These are phyloP conservation scores for Pythium monospermum DNA, from an alignment of 352 stramenopile species.

Conservation along the genomic window DNA sequence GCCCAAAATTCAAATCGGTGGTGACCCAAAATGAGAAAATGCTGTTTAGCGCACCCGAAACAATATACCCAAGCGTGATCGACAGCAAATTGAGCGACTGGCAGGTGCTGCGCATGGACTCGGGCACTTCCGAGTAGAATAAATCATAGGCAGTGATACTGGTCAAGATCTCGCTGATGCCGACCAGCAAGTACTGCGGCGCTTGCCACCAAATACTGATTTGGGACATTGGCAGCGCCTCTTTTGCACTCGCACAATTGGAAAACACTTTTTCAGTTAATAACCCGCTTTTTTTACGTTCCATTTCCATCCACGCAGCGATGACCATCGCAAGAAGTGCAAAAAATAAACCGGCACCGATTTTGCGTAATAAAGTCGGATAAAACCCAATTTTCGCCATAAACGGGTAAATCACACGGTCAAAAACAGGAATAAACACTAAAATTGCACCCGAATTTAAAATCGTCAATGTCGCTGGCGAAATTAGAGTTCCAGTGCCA, in stretches of 20 bases:
- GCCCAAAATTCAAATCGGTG: slow-evolving; percentile 84
- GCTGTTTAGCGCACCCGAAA: slow-evolving; percentile 76
- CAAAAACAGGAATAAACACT: slow-evolving; percentile 88
- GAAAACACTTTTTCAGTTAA: slow-evolving; percentile 43
- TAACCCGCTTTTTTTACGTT: slow-evolving; percentile 52
- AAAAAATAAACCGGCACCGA: slow-evolving; percentile 83
- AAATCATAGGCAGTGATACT: slow-evolving; percentile 88
- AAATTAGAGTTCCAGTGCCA: slow-evolving; percentile 56
- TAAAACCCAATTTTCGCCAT: slow-evolving; percentile 59
- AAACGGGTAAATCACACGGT: slow-evolving; percentile 74
- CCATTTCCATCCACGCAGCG: slow-evolving; percentile 62
- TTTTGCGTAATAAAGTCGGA: slow-evolving; percentile 82
- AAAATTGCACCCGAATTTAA: slow-evolving; percentile 88
- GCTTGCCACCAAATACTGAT: slow-evolving; percentile 90
- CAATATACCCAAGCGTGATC: slow-evolving; percentile 86
- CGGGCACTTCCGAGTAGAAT: slow-evolving; percentile 90
- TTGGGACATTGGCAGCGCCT: slow-evolving; percentile 66
- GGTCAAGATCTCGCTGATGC: slow-evolving; percentile 88
- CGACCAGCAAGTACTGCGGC: slow-evolving; percentile 85
- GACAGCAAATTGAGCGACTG: slow-evolving; percentile 88
- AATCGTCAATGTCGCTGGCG: slow-evolving; percentile 81
- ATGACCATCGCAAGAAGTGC: slow-evolving; percentile 70
- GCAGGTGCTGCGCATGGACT: slow-evolving; percentile 88
- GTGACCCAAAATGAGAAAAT: slow-evolving; percentile 90
- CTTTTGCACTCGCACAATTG: slow-evolving; percentile 65